Percentiles rank a stretch among this genome's conserved stretches.
phyloP scores from a whole-genome alignment of 2,329 filamentous ascomycete genomes.

The Berkeleyomyces basicola region DNA sequence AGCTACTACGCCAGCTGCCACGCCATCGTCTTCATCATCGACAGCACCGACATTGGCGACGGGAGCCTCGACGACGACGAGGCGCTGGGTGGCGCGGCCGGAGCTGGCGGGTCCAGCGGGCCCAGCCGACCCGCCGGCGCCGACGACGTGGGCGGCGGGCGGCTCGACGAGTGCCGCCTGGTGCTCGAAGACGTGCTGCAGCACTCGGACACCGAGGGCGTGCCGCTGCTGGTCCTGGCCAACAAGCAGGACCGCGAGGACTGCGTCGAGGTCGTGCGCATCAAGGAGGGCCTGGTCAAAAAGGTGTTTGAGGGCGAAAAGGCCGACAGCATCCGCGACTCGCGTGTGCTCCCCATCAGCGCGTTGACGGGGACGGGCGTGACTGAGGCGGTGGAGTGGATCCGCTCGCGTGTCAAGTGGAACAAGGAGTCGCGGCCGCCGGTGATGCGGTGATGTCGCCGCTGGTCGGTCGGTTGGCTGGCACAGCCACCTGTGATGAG shows the following conservation, averaged over 20 bases:
- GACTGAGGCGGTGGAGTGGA: slow-evolving; percentile 91
- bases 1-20: slow-evolving; percentile 89
- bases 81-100: neutral
- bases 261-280: slow-evolving; percentile 89
- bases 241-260: slow-evolving; percentile 98
- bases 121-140: slow-evolving; percentile 10
- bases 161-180: slow-evolving; percentile 73
- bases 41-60: slow-evolving; percentile 85
- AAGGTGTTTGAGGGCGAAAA: slow-evolving; percentile 93
- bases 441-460: slow-evolving; percentile 57
- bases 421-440: slow-evolving; percentile 88
- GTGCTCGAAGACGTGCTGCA: slow-evolving; percentile 84
- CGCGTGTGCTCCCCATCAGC: slow-evolving; percentile 75
- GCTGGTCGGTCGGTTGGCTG: neutral
- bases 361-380: slow-evolving; percentile 82
- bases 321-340: slow-evolving; percentile 71
- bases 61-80: slow-evolving; percentile 39
- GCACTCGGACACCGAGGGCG: slow-evolving; percentile 73
- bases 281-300: slow-evolving; percentile 91
- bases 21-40: slow-evolving; percentile 94
- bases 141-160: slow-evolving; percentile 29
- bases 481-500: neutral
- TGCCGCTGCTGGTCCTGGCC: slow-evolving; percentile 79
- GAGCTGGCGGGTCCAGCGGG: slow-evolving; percentile 9
- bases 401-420: slow-evolving; percentile 82